phyloP scores from a whole-genome alignment of 2,329 filamentous ascomycete species.

The Talaromyces islandicus region DNA sequence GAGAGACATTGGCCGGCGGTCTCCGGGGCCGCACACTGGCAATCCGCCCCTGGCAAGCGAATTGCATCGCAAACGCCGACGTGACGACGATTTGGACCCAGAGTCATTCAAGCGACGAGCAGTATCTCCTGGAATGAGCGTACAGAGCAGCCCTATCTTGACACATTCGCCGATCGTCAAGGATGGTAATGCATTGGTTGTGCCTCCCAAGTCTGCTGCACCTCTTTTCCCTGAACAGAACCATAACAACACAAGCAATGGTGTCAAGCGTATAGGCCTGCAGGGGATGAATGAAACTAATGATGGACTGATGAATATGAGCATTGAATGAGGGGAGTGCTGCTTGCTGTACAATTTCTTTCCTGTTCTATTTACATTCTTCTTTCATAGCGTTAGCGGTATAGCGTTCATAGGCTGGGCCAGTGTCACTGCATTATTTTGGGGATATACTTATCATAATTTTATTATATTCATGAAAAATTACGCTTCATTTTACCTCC shows the following conservation, averaged over 20 bases:
- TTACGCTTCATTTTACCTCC: background rate
- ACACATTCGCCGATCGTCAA: conserved; percentile 73
- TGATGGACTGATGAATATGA: conserved; percentile 94
- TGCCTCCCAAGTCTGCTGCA: conserved; percentile 55
- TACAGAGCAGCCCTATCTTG: conserved; percentile 81
- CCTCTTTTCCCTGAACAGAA: conserved; percentile 41
- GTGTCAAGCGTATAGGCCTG: conserved; percentile 64
- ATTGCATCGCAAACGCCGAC: conserved; percentile 71
- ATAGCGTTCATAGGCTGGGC: background rate
- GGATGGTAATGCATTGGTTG: conserved; percentile 67
- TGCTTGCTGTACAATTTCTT: background rate
- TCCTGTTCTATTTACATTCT: background rate
- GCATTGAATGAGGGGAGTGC: conserved; percentile 64
- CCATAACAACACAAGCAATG: conserved; percentile 43
- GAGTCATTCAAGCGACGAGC: conserved; percentile 84
- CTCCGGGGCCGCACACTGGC: conserved; percentile 36
- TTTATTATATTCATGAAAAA: conserved; percentile 17
- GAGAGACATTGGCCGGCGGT: conserved; percentile 30
- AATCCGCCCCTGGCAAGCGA: conserved; percentile 58
- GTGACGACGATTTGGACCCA: conserved; percentile 87
- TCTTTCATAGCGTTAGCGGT: background rate
- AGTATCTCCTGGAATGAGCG: conserved; percentile 85
- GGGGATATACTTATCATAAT: conserved; percentile 38
- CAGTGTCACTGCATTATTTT: conserved; percentile 27
- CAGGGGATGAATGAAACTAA: conserved; percentile 96